phyloP scores from a whole-genome alignment of 1,284 basidiomycete genomes.

The Boletus semigastroideus region DNA sequence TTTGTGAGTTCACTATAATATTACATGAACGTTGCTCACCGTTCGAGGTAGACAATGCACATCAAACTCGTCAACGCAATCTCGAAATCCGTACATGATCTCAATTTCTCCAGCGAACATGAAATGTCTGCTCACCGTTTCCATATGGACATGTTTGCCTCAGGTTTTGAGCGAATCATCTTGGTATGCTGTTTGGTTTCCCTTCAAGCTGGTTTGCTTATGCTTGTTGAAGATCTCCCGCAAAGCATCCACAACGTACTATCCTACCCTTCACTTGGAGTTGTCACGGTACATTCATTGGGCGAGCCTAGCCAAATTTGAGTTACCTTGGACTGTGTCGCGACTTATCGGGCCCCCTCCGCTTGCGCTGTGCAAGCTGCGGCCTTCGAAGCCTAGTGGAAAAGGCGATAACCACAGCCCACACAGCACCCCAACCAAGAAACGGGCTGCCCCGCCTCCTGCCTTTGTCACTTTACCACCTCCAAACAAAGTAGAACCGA shows the following conservation, averaged over 20 bases:
- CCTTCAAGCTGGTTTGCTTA: slow-evolving; percentile 20
- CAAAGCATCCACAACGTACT: slow-evolving; percentile 90
- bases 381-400: slow-evolving; percentile 9
- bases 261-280: slow-evolving; percentile 90
- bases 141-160: slow-evolving; percentile 83
- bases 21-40: slow-evolving; percentile 14
- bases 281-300: slow-evolving; percentile 79
- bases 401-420: slow-evolving; percentile 17
- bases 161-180: slow-evolving; percentile 82
- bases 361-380: slow-evolving; percentile 46
- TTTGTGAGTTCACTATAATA: slow-evolving; percentile 57
- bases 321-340: slow-evolving; percentile 74
- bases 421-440: slow-evolving; percentile 24
- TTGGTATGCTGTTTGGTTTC: slow-evolving; percentile 44
- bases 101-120: slow-evolving; percentile 63
- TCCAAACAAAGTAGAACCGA: slow-evolving; percentile 27
- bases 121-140: slow-evolving; percentile 77
- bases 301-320: slow-evolving; percentile 61
- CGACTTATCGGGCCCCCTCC: slow-evolving; percentile 73
- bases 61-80: slow-evolving; percentile 82
- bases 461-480: slow-evolving; percentile 23
- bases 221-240: slow-evolving; percentile 68
- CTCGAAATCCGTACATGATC: slow-evolving; percentile 58
- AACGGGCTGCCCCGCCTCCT: slow-evolving; percentile 14
- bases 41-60: slow-evolving; percentile 68